Evolutionary conservation across 208 protist genomes (phyloP).

Genomic region (Trichomonas gallinae): DNA sequence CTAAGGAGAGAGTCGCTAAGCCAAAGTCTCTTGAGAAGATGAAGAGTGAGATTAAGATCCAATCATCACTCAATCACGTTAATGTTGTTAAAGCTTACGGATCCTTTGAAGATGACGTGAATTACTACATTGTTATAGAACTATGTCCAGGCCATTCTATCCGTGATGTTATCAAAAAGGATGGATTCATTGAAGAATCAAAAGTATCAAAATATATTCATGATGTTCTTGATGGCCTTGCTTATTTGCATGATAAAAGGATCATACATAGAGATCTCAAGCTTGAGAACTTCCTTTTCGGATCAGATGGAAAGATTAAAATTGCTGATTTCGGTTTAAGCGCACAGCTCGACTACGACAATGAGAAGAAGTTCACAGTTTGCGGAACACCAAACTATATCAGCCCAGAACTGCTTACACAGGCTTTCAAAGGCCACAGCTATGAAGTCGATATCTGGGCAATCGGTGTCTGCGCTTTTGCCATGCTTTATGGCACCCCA

Average conservation of each 20-base stretch:
- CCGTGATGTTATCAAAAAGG: background rate
- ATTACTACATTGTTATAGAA: slow-evolving; percentile 86
- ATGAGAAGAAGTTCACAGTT: slow-evolving; percentile 61
- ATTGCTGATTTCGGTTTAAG: slow-evolving; percentile 81
- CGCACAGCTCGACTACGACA: slow-evolving; percentile 62
- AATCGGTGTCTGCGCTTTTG: slow-evolving; percentile 80
- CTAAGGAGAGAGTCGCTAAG: slow-evolving; percentile 43
- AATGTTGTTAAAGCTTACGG: slow-evolving; percentile 78
- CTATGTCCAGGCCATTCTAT: slow-evolving; percentile 51
- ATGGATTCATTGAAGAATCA: background rate
- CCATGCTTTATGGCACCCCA: slow-evolving; percentile 65
- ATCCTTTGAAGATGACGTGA: slow-evolving; percentile 74
- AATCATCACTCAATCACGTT: slow-evolving; percentile 69
- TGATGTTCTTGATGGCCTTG: background rate
- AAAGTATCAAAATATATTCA: background rate
- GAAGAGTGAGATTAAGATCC: slow-evolving; percentile 79
- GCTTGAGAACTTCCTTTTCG: slow-evolving; percentile 80
- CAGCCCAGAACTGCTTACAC: background rate
- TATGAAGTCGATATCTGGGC: slow-evolving; percentile 92
- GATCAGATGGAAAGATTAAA: slow-evolving; percentile 61
- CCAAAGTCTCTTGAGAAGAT: slow-evolving; percentile 39
- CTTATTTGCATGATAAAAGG: slow-evolving; percentile 20
- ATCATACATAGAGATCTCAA: slow-evolving; percentile 91
- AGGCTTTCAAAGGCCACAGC: slow-evolving; percentile 57
- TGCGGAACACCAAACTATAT: slow-evolving; percentile 24